Evolutionary conservation across 2,329 filamentous ascomycete species (phyloP), one percentile per base, ranked within the genome.

Genomic region (Paramyrothecium sp.): DNA sequence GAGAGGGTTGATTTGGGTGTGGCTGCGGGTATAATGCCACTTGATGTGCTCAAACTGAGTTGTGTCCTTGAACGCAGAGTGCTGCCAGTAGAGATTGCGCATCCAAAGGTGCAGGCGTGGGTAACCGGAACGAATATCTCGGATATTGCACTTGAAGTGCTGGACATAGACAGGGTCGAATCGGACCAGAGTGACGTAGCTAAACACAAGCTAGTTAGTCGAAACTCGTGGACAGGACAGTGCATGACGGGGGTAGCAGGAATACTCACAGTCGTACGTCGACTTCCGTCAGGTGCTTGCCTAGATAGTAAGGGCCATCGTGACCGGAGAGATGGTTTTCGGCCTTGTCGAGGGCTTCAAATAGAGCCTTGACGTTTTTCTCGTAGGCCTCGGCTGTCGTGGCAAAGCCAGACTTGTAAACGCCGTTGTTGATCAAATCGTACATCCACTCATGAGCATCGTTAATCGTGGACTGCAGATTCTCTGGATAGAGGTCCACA

Each of bases 31-130:
- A 71, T 85, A 86, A 71, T 88, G 86, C 72, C 79, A 89, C 84
- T 96, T 97, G 78, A 98, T 98, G 76, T 99, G 95, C 73, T 96
- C 85, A 72, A 96, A 97, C 73, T 97, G 85, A 21, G 93, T 96
- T 60, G 92, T 95, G 54, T 90, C 85, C 61, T 79, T 78, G 77
- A 96, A 97, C 2, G 91, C 92, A 0, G 86, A 80, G 22, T 86
- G 72, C 64, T 89, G 88, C 92, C 92, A 97, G 78, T 97, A 97
- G 65, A 96, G 76, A 68, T 88, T 83, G 56, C 90, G 82, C 76
- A 97, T 74, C 92, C 93, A 97, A 58, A 77, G 78, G 77, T 97
- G 91, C 58, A 96, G 76, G 53, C 82, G 78, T 26, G 93, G 93
- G 71, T 95, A 97, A 2, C 92, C 92, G 8, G 85, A 88, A 47